Evolutionary conservation across 129 eudicot genomes (phyloP).

Genomic region (Logfia minima): DNA sequence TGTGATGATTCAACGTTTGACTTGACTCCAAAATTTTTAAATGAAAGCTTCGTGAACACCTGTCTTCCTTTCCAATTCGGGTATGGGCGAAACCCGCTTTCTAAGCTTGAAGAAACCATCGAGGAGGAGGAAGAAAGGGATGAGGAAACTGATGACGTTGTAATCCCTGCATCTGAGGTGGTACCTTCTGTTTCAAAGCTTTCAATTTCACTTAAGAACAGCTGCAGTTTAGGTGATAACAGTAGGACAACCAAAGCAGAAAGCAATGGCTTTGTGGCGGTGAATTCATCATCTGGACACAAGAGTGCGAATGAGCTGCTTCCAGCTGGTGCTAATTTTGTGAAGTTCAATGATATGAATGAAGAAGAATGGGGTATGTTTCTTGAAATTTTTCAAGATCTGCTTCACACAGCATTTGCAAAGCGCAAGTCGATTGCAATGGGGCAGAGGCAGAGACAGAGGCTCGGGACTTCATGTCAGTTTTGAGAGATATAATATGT

Average conservation of each 20-base stretch:
- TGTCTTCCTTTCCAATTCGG: constrained; percentile 26
- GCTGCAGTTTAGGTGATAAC: constrained; percentile 50
- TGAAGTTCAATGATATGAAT: constrained; percentile 80
- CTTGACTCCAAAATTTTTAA: constrained; percentile 41
- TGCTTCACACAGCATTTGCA: constrained; percentile 57
- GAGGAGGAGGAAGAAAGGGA: constrained; percentile 35
- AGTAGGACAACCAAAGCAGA: constrained; percentile 42
- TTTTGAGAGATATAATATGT: constrained; percentile 52
- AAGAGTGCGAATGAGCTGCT: constrained; percentile 89
- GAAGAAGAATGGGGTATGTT: constrained; percentile 82
- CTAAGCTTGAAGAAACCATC: constrained; percentile 64
- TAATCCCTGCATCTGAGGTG: constrained; percentile 17
- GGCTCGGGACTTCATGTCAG: constrained; percentile 99
- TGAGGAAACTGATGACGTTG: constrained; percentile 17
- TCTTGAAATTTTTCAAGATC: constrained; percentile 73
- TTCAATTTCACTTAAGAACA: constrained; percentile 53
- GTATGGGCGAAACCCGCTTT: constrained; percentile 58
- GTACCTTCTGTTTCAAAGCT: constrained; percentile 42
- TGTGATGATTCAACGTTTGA: constrained; percentile 55
- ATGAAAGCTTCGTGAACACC: constrained; percentile 34
- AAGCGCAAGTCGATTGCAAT: constrained; percentile 55
- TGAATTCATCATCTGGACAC: constrained; percentile 75
- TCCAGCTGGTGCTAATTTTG: constrained; percentile 70
- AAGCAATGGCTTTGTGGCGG: constrained; percentile 35
- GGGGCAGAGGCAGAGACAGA: constrained; percentile 84